These are phyloP conservation scores for Populus pruinosa DNA, from an alignment of 345 rosid genomes.

Conservation along the genomic window DNA sequence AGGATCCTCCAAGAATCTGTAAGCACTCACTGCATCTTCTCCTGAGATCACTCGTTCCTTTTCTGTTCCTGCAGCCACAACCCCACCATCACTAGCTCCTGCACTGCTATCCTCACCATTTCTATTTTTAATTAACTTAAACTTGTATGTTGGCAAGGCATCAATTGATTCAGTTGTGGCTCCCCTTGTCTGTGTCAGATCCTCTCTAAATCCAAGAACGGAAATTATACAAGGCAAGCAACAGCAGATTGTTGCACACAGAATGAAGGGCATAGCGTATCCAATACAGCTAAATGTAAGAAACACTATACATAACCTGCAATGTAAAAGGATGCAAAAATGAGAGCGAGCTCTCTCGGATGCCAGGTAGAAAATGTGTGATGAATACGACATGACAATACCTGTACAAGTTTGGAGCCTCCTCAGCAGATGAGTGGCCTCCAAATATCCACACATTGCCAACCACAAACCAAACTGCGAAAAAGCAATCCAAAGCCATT, in stretches of 20 bases:
- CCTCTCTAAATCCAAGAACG: conserved; percentile 89
- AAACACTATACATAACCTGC: conserved; percentile 95
- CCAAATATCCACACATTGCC: conserved; percentile 99
- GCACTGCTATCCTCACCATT: conserved; percentile 44
- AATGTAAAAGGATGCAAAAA: conserved; percentile 10
- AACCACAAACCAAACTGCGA: conserved; percentile 98
- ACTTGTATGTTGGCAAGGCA: conserved; percentile 88
- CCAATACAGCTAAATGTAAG: conserved; percentile 94
- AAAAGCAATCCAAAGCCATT: conserved; percentile 97
- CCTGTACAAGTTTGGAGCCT: conserved; percentile 98
- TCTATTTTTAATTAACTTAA: conserved; percentile 66
- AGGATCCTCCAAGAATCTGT: neutral
- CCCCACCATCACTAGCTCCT: conserved; percentile 63
- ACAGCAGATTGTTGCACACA: conserved; percentile 95
- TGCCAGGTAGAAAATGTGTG: neutral
- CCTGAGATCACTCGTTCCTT: conserved; percentile 75
- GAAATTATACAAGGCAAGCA: conserved; percentile 96
- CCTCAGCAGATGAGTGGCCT: conserved; percentile 77
- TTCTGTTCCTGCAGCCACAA: conserved; percentile 89
- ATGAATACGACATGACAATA: conserved; percentile 5
- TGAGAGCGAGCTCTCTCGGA: conserved; percentile 8
- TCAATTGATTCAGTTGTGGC: conserved; percentile 87
- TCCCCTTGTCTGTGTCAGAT: conserved; percentile 77
- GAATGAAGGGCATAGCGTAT: conserved; percentile 97
- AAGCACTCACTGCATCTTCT: conserved; percentile 79